A percentile compares a stretch with the other conserved stretches of the same genome.
Evolutionary conservation across 148 eudicot species (phyloP).

Genomic region (Vaccinium myrtillus): DNA sequence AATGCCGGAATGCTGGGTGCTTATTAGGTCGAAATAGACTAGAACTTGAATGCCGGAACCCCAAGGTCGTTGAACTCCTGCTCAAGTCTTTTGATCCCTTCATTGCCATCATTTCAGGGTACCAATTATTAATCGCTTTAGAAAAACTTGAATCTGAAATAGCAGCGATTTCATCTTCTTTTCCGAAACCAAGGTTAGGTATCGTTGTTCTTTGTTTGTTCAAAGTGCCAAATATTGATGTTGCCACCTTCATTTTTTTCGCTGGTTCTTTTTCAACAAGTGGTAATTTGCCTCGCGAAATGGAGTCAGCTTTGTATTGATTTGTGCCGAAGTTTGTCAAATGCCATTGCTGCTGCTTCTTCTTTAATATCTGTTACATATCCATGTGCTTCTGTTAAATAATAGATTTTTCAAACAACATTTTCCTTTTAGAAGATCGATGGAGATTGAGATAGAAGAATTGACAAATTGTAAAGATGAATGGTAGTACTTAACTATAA

Average conservation of each 20-base stretch:
- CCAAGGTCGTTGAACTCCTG: background rate
- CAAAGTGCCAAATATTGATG: background rate
- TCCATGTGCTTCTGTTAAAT: background rate
- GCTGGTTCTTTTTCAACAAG: background rate
- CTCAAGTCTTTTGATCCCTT: background rate
- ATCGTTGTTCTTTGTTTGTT: background rate
- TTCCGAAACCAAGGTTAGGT: background rate
- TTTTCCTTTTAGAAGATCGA: background rate
- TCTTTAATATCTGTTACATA: background rate
- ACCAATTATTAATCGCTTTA: background rate
- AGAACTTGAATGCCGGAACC: conserved; percentile 7
- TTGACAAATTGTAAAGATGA: background rate
- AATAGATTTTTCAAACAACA: background rate
- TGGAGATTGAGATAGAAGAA: background rate
- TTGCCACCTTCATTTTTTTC: background rate
- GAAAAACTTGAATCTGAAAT: background rate
- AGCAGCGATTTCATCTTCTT: background rate
- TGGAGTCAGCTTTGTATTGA: background rate
- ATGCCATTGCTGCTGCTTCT: background rate
- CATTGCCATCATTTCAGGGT: background rate
- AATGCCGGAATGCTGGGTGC: background rate
- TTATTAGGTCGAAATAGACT: background rate
- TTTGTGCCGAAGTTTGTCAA: background rate
- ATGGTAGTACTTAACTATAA: background rate
- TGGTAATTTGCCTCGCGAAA: background rate